A percentile compares a stretch with the other conserved stretches of the same genome.
Evolutionary conservation across 192 early-diverging fungal genomes (phyloP).

Genomic region (Coemansia aciculifera): DNA sequence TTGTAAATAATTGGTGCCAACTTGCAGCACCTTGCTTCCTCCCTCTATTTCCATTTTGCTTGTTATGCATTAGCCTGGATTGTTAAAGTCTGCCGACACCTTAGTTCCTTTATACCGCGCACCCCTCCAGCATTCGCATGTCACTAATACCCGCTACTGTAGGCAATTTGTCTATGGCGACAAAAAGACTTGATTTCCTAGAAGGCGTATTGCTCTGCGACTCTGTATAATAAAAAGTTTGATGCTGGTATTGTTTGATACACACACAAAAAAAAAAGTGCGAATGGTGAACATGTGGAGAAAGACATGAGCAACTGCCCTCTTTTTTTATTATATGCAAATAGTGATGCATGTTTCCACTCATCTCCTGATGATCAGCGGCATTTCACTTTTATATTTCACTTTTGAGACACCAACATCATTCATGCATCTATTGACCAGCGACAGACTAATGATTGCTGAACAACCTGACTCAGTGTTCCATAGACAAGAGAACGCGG

Average conservation of each 20-base stretch:
- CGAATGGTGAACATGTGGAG: neutral
- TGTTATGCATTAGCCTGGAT: neutral
- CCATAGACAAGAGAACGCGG: neutral
- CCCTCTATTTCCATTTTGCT: neutral
- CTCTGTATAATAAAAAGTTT: neutral
- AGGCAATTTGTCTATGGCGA: neutral
- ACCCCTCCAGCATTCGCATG: neutral
- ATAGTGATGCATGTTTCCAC: neutral
- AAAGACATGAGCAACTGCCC: constrained; percentile 2
- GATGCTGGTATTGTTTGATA: neutral
- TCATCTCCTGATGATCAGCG: neutral
- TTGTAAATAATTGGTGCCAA: neutral
- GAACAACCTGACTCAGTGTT: neutral
- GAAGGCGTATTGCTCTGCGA: neutral
- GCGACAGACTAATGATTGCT: neutral
- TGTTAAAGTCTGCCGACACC: neutral
- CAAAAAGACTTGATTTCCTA: neutral
- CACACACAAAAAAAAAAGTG: neutral
- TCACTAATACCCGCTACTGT: neutral
- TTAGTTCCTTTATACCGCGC: neutral
- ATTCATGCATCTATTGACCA: neutral
- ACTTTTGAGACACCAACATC: neutral
- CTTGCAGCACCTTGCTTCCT: neutral
- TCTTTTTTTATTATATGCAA: neutral
- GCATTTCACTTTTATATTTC: constrained; percentile 7